Evolutionary conservation across 2,329 filamentous ascomycete genomes (phyloP), one percentile per base, ranked within the genome.

Genomic region (Aotearoamyces nothofagi): DNA sequence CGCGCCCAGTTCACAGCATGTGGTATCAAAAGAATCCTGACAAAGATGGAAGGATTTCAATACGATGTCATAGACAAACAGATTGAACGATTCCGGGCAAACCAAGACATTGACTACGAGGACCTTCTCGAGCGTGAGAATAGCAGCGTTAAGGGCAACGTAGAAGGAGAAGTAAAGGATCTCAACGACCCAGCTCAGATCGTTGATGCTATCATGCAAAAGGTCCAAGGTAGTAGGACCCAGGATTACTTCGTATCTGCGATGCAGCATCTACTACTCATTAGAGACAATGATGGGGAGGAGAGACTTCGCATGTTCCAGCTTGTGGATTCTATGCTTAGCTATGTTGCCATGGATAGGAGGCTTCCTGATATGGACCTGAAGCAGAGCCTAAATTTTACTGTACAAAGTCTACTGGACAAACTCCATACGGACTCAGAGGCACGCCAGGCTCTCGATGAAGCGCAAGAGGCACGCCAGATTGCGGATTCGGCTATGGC

Each of bases 61-160:
- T 98, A 96, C 58, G 90, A 98, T 44, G 71, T 92, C 44, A 90
- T 98, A 42, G 87, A 96, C 64, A 96, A 94, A 64, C 90, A 98
- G 58, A 79, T 96, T 46, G 87, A 94, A 52, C 75, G 77, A 30
- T 98, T 90, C 61, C 74, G 82, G 33, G 77, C 78, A 38, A 94
- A 96, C 50, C 87, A 96, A 55, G 84, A 83, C 31, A 92, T 96
- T 51, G 90, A 98, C 58, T 96, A 96, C 51, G 90, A 98, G 58
- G 90, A 96, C 52, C 78, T 94, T 55, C 70, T 96, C 26, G 87
- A 96, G 54, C 69, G 77, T 37, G 90, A 96, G 55, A 81, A 78
- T 44, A 87, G 73, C 50, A 92, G 82, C 51, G 80, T 92, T 55
- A 81, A 90, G 50, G 87, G 94, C 49, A 81, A 71, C 43, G 33